Evolutionary conservation across 352 stramenopile genomes (phyloP).

Genomic region (Hyaloperonospora brassicae): DNA sequence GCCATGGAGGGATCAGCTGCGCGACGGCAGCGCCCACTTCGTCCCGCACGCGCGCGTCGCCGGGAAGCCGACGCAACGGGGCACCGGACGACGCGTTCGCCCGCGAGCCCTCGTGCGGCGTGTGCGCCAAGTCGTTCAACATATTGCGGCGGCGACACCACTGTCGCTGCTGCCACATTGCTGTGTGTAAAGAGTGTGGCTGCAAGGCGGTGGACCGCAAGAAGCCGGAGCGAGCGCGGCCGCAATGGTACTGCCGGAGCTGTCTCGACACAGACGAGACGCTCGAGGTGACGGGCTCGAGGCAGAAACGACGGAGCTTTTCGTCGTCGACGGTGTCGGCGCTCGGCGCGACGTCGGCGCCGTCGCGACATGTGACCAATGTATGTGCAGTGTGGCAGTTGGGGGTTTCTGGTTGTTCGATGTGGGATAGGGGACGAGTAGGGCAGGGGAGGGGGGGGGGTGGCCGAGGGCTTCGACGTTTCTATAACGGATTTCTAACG

Average conservation of each 20-base stretch:
- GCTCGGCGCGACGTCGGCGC: constrained; percentile 1
- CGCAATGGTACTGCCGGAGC: constrained; percentile 72
- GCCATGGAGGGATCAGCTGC: too few species aligned
- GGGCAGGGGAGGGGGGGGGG: too few species aligned
- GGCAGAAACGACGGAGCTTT: constrained; percentile 55
- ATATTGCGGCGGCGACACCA: constrained; percentile 76
- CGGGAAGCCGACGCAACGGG: constrained; percentile 33
- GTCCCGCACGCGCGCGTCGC: constrained; percentile 21
- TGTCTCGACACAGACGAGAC: constrained; percentile 62
- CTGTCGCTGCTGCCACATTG: constrained; percentile 76
- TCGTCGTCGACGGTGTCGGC: constrained; percentile 25
- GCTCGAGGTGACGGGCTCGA: constrained; percentile 54
- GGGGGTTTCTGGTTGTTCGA: not conserved
- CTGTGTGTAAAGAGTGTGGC: constrained; percentile 78
- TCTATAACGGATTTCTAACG: not conserved
- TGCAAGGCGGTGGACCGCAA: constrained; percentile 65
- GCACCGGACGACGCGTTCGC: constrained; percentile 47
- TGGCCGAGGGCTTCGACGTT: too few species aligned
- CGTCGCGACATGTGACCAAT: constrained; percentile 38
- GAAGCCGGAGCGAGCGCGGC: constrained; percentile 38
- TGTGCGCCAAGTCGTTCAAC: constrained; percentile 75
- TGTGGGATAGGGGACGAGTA: too few species aligned
- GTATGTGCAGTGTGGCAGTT: constrained; percentile 25
- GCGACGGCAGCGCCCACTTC: constrained; percentile 10
- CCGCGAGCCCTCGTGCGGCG: constrained; percentile 63